Evolutionary conservation across 176 grass and related monocot genomes (phyloP).

Genomic region (Chrysopogon serrulatus): DNA sequence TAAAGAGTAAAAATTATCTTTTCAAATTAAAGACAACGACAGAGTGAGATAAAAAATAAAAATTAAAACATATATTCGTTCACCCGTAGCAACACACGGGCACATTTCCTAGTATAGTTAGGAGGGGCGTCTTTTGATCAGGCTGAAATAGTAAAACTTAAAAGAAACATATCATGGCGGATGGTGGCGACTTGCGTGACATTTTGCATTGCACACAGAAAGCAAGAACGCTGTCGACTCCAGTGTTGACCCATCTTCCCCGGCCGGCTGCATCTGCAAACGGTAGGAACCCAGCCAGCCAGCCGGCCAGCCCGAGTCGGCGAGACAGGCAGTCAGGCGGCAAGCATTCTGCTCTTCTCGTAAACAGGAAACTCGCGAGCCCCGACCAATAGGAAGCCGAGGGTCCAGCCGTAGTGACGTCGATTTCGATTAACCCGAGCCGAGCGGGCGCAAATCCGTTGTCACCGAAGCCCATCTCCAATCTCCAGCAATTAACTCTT

Average conservation of each 20-base stretch:
- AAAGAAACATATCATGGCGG: not conserved
- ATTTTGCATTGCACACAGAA: not conserved
- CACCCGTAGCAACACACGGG: too few species aligned
- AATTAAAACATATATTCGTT: too few species aligned
- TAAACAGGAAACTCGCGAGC: not conserved
- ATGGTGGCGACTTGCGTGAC: not conserved
- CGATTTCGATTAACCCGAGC: not conserved
- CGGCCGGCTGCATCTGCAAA: not conserved
- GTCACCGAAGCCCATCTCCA: not conserved
- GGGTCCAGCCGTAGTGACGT: slow-evolving; percentile 25
- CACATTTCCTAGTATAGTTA: too few species aligned
- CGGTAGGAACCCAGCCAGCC: not conserved
- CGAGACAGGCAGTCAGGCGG: not conserved
- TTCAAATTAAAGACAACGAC: too few species aligned
- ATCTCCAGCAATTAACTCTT: not conserved
- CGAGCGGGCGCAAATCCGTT: not conserved
- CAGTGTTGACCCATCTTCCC: slow-evolving; percentile 18
- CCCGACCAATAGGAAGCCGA: slow-evolving; percentile 32
- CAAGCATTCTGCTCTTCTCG: not conserved
- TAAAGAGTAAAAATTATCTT: too few species aligned
- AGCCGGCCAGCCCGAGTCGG: too few species aligned
- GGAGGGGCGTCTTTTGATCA: not conserved
- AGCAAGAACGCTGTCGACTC: not conserved
- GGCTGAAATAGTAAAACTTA: not conserved
- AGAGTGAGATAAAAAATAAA: too few species aligned